Conservation (phyloP, 2,329 filamentous ascomycete species). For the Colletotrichum karsti region DNA sequence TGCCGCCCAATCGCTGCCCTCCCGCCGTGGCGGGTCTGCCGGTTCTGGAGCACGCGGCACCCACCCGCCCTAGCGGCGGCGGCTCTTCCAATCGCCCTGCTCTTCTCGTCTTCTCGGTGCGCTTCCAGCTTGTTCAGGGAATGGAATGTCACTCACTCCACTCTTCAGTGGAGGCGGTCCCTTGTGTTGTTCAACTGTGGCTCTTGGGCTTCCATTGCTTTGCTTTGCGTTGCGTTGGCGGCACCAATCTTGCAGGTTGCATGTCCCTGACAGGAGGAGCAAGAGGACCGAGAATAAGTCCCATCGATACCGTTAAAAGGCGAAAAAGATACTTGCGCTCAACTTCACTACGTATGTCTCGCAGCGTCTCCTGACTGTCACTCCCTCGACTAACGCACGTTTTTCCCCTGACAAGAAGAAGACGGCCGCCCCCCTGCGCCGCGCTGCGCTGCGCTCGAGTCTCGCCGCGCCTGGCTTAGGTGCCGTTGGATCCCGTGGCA, state of each 20-base stretch:
- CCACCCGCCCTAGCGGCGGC: conserved; percentile 19
- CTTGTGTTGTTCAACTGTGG: not conserved
- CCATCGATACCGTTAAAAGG: not conserved
- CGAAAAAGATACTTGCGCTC: not conserved
- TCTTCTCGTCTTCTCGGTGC: too few relatives aligned
- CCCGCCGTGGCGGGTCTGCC: conserved; percentile 12
- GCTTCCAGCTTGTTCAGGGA: too few relatives aligned
- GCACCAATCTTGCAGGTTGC: not conserved
- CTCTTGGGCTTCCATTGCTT: not conserved
- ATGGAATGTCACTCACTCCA: not conserved
- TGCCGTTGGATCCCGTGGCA: not conserved
- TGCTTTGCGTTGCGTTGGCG: not conserved
- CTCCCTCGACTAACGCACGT: conserved; percentile 8
- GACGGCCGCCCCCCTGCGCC: not conserved
- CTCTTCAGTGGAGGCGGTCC: not conserved
- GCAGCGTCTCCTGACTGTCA: conserved; percentile 4
- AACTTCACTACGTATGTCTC: not conserved
- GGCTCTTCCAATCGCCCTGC: conserved; percentile 3
- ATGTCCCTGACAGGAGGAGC: not conserved
- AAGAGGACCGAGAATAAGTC: not conserved
- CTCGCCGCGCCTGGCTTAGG: not conserved
- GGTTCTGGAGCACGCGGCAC: conserved; percentile 25
- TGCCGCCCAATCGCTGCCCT: conserved; percentile 18
- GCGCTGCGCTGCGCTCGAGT: not conserved
- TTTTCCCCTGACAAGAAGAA: conserved; percentile 14